Evolutionary conservation across 495 filamentous ascomycete genomes (phyloP), one percentile per base, ranked within the genome.

Genomic region (Zalerion maritima): DNA sequence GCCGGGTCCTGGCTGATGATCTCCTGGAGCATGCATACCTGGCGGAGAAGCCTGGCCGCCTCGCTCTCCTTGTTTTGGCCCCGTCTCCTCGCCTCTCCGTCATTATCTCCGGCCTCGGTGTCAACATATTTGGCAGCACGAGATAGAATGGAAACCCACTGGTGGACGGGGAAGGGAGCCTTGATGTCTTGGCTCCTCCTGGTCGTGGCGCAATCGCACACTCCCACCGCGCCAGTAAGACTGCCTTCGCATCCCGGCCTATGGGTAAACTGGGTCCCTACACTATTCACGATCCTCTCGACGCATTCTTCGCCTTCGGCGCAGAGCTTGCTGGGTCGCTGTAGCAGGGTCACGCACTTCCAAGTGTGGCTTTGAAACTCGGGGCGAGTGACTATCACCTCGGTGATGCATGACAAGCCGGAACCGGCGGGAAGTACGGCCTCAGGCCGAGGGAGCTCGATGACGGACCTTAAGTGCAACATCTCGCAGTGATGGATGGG

Each of bases 21-120:
- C 44, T 66, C 61, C 33, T 65, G 61, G 40, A 61, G 50, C 60
- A 64, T 66, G 37, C 57, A 55, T 8, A 62, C 62, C 41, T 51
- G 45, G 14, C 49, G 43, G 12, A 64, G 37, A 10, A 66, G 45
- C 24, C 26, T 21, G 2, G 18, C 28, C 27, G 19, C 14, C 17
- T 23, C 15, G n/a, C 19, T 10, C 25, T 29, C 24, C 8, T 18
- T 28, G 33, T 28, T 23, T 3, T 8, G 4, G 29, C 29, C n/a
- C 21, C 11, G 10, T 14, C 25, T 15, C 7, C 19, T 6, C 14
- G 21, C 15, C 18, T 21, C 13, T 18, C 27, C 29, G 7, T 43
- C 31, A 7, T 48, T 46, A 13, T 53, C 49, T 50, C 48, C 42
- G 47, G 50, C 22, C 31, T 33, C 31, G 15, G 27, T 18, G 14